Evolutionary conservation across 2,329 filamentous ascomycete species (phyloP), one percentile per base, ranked within the genome.

Genomic region (Trichoderma aggressivum): DNA sequence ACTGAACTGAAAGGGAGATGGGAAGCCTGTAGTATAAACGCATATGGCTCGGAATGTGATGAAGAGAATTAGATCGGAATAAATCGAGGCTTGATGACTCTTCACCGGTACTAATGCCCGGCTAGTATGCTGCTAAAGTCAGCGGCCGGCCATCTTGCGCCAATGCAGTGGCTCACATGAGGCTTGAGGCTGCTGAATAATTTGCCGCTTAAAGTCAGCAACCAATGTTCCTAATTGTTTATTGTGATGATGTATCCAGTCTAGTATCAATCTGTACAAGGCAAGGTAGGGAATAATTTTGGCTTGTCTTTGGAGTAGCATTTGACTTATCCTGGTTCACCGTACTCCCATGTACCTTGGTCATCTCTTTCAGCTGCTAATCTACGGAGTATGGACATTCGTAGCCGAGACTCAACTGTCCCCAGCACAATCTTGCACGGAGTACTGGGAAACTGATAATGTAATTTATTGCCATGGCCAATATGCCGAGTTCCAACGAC

Each of bases 21-120:
- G 56, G 56, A 6, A 60, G 66, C 10, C 56, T 61, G 30, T 61
- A 53, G 30, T 61, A 53, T 21, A 61, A 61, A 43, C 26, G 14
- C 66, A 69, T 68, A n/a, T 39, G 66, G 56, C 5, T 28, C 30
- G 32, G 30, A 34, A 24, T 28, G 12, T 71, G 24, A 70, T 66
- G 65, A 53, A 56, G 59, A 61, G 30, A 47, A 50, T 36, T 30
- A n/a, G 21, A 59, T 68, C 34, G n/a, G 21, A 47, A 43, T 30
- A 18, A 47, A 59, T 59, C 21, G 30, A 59, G 56, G 62, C 21
- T n/a, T 7, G 62, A 65, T 65, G 62, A 65, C 62, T 65, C 62
- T 64, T 32, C 43, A 26, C 47, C 62, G 61, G 61, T 28, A 43
- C 62, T 55, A 65, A 26, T 36, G 28, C 14, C 26, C 14, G n/a